phyloP scores from a whole-genome alignment of 176 grass and related monocot species.

The Carex myosuroides region DNA sequence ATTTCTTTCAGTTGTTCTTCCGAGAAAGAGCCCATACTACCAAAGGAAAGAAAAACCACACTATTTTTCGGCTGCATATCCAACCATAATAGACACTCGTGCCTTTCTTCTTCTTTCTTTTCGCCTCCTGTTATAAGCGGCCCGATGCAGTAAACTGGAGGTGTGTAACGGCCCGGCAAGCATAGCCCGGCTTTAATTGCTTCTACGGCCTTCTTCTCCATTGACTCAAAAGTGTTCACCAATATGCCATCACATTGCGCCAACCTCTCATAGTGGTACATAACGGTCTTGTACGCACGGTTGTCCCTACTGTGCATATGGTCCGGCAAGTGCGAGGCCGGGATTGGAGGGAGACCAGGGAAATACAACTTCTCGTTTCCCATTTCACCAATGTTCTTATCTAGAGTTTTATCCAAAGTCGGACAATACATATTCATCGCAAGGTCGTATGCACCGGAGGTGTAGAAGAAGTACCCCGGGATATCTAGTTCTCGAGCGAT shows the following conservation, averaged over 20 bases:
- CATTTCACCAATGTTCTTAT: constrained; percentile 24
- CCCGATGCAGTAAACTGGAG: constrained; percentile 43
- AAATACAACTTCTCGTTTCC: constrained; percentile 25
- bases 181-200: constrained; percentile 31
- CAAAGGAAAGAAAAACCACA: constrained; percentile 53
- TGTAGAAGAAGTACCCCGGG: constrained; percentile 29
- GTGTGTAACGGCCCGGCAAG: constrained; percentile 26
- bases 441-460: constrained; percentile 29
- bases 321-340: constrained; percentile 30
- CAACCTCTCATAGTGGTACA: not conserved
- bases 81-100: constrained; percentile 47
- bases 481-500: constrained; percentile 27
- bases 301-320: not conserved
- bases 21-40: constrained; percentile 41
- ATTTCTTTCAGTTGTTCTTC: constrained; percentile 42
- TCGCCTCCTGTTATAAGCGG: constrained; percentile 20
- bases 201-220: constrained; percentile 36
- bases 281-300: not conserved
- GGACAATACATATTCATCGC: constrained; percentile 34
- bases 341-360: constrained; percentile 36
- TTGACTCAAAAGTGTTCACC: constrained; percentile 41
- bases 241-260: constrained; percentile 24
- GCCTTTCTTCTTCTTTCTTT: constrained; percentile 2
- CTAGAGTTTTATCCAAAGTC: not conserved
- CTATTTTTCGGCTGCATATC: constrained; percentile 47